Evolutionary conservation across 78 protist genomes (phyloP).

Genomic region (Acrasis kona): DNA sequence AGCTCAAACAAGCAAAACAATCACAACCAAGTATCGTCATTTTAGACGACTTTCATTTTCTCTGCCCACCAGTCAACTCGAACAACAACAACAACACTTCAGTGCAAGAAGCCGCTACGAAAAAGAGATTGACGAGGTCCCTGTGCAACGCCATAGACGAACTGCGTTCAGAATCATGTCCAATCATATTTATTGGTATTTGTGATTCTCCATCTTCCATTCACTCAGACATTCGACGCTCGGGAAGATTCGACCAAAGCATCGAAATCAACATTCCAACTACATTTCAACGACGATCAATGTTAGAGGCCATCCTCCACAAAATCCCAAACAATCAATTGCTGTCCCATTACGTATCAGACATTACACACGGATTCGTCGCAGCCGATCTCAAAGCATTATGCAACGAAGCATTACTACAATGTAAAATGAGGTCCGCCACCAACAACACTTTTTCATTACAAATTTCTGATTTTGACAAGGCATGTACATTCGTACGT

Average conservation of each 20-base stretch:
- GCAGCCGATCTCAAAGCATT: background rate
- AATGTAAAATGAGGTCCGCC: background rate
- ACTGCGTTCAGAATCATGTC: background rate
- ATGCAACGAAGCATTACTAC: background rate
- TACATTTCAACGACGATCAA: background rate
- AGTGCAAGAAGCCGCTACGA: no score
- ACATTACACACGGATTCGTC: background rate
- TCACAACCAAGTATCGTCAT: background rate
- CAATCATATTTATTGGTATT: background rate
- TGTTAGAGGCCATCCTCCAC: background rate
- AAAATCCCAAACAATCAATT: background rate
- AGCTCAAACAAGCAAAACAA: constrained; percentile 11
- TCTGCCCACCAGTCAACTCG: background rate
- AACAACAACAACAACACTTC: background rate
- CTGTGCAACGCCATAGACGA: background rate
- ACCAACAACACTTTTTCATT: background rate
- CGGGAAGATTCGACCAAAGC: constrained; percentile 1
- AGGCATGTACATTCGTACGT: background rate
- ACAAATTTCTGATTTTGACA: background rate
- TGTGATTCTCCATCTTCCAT: background rate
- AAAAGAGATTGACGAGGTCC: background rate
- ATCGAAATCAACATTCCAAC: background rate
- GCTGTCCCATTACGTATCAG: background rate
- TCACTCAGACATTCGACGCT: background rate
- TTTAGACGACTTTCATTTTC: background rate